A percentile compares a stretch with the other conserved stretches of the same genome.
Evolutionary conservation across 176 grass and related monocot genomes (phyloP).

Genomic region (Miscanthus lutarioriparius): DNA sequence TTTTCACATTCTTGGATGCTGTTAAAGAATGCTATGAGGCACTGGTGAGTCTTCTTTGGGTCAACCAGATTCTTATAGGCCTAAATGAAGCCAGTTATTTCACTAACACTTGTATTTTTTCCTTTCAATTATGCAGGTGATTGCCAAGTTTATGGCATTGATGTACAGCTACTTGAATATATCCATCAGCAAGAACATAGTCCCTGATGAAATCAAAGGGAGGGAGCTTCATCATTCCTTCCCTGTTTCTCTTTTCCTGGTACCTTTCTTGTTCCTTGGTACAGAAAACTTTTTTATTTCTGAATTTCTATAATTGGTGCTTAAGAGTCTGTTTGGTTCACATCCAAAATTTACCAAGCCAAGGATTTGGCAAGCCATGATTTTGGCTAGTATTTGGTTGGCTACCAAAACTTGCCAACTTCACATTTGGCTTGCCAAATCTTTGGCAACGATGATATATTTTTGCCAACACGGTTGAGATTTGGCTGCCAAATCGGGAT

Average conservation of each 20-base stretch:
- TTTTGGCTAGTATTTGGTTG: no score
- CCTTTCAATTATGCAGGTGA: conserved; percentile 60
- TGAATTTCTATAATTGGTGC: background rate
- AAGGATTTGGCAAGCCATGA: no score
- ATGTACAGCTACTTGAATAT: conserved; percentile 99
- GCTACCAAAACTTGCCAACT: no score
- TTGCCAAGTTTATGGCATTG: conserved; percentile 97
- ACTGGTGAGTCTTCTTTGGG: conserved; percentile 60
- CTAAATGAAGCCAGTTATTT: conserved; percentile 24
- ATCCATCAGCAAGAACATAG: conserved; percentile 95
- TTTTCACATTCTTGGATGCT: conserved; percentile 94
- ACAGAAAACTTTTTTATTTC: conserved; percentile 3
- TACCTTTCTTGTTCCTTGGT: conserved; percentile 30
- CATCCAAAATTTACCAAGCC: no score
- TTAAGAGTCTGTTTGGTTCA: no score
- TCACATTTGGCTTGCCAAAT: no score
- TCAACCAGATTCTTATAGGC: conserved; percentile 19
- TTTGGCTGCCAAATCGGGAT: no score
- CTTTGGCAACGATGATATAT: no score
- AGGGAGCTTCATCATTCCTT: conserved; percentile 96
- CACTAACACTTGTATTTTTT: background rate
- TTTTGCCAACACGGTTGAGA: no score
- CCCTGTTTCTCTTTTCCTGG: conserved; percentile 95
- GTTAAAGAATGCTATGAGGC: conserved; percentile 99
- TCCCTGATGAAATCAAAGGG: conserved; percentile 97